Evolutionary conservation across 2,329 filamentous ascomycete genomes (phyloP).

Genomic region (Neonectria punicea): DNA sequence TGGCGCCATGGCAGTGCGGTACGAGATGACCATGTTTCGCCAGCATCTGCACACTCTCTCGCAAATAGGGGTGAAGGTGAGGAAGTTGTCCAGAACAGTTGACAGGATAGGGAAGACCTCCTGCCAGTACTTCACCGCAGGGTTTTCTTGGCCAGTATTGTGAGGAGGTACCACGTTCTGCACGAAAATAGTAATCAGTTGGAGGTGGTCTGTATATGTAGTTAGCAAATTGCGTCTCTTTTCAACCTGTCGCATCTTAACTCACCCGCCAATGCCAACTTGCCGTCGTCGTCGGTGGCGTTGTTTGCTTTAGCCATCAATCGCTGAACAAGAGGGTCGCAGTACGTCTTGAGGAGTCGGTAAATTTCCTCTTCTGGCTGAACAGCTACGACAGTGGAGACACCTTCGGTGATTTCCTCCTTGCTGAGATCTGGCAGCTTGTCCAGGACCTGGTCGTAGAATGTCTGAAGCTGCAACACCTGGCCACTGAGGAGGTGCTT

Average conservation of each 20-base stretch:
- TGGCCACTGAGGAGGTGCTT: constrained; percentile 85
- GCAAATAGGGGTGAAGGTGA: constrained; percentile 86
- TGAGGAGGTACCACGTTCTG: constrained; percentile 81
- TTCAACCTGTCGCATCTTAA: neutral
- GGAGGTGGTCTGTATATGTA: constrained; percentile 77
- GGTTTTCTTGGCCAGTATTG: constrained; percentile 78
- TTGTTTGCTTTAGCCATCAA: constrained; percentile 88
- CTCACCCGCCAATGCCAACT: constrained; percentile 85
- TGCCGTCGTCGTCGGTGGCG: constrained; percentile 83
- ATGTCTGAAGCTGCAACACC: constrained; percentile 86
- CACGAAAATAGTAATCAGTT: constrained; percentile 91
- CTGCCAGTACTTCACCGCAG: constrained; percentile 94
- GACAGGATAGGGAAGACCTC: constrained; percentile 91
- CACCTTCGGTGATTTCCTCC: constrained; percentile 95
- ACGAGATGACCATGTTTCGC: constrained; percentile 97
- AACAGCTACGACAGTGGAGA: constrained; percentile 89
- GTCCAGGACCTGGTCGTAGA: constrained; percentile 91
- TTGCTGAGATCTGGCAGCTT: constrained; percentile 87
- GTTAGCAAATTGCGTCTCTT: constrained; percentile 29
- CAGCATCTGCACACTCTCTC: constrained; percentile 95
- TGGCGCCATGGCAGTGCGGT: constrained; percentile 88
- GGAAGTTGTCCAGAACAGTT: constrained; percentile 88
- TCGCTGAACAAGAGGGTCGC: constrained; percentile 86
- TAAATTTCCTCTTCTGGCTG: constrained; percentile 86
- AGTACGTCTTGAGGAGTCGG: constrained; percentile 88